Base-by-base conservation (phyloP, 345 rosid species). In the Salix viminalis region DNA sequence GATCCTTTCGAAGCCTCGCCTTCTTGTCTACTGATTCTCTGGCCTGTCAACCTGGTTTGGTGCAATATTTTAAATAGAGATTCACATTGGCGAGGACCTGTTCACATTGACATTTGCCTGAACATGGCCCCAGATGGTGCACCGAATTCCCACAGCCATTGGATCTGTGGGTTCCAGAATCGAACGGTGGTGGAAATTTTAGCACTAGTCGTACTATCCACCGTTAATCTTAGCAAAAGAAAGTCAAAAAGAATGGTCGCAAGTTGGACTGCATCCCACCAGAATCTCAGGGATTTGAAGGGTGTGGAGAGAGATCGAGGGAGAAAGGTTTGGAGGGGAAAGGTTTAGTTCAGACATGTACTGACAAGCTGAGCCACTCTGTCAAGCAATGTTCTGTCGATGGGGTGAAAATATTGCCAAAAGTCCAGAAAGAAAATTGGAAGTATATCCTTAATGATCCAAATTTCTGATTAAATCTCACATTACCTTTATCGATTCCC, bases 401-500 rank as follows among this genome's bases (percentile, higher is more conserved):
- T 64, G 21, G n/a, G 23, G 54, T 48, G n/a, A 8, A 48, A 50
- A 16, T 46, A 67, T 26, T 66, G 30, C 18, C 37, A 12, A 2
- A 67, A 13, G 56, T 61, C 18, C 16, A 56, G 7, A 66, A 67
- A 69, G n/a, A 21, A 65, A 70, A n/a, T 23, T 18, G 32, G 68
- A 18, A 72, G 84, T 70, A 81, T 83, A 85, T 85, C 80, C 84
- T 56, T 1, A 50, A 78, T 9, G 82, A 81, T 72, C 73, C 67
- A 18, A 34, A 56, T 76, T 72, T 81, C 68, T 62, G 65, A 60
- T 39, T 46, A 72, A 62, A 80, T 78, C 77, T 71, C 30, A 1
- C 76, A 44, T 76, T 68, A 64, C 86, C 82, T 82, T 87, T 37
- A 50, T 76, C 79, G 88, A 82, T 79, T 82, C 86, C 81, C 19